Conservation (phyloP, 352 stramenopile genomes). For the Globisporangium spinosum region DNA sequence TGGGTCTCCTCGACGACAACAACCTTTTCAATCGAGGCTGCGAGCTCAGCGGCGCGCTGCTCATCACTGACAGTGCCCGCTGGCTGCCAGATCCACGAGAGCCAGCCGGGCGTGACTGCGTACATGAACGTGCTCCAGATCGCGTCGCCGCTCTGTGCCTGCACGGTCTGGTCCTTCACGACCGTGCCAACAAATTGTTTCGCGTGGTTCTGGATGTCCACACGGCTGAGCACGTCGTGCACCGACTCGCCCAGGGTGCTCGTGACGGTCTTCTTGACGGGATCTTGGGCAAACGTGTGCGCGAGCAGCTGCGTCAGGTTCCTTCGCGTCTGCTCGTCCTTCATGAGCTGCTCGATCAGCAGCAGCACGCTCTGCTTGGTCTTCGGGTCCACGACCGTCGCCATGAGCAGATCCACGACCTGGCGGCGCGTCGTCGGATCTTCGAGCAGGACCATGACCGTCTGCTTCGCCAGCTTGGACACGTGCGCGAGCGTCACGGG, state of each 20-base stretch:
- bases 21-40: slow-evolving; percentile 25
- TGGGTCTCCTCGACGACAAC: slow-evolving; percentile 26
- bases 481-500: slow-evolving; percentile 49
- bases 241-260: slow-evolving; percentile 59
- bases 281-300: slow-evolving; percentile 62
- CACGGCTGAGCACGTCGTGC: slow-evolving; percentile 71
- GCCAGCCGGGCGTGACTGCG: slow-evolving; percentile 64
- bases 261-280: slow-evolving; percentile 60
- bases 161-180: slow-evolving; percentile 79
- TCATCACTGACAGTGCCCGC: slow-evolving; percentile 4
- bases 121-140: slow-evolving; percentile 84
- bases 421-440: slow-evolving; percentile 54
- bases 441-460: slow-evolving; percentile 40
- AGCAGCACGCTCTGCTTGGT: slow-evolving; percentile 45
- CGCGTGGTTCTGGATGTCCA: slow-evolving; percentile 74
- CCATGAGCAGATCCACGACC: slow-evolving; percentile 51
- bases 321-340: slow-evolving; percentile 43
- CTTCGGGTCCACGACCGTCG: slow-evolving; percentile 42
- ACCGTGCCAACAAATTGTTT: slow-evolving; percentile 80
- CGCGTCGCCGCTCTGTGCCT: slow-evolving; percentile 70
- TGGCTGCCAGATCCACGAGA: slow-evolving; percentile 74
- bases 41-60: slow-evolving; percentile 22
- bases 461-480: slow-evolving; percentile 43
- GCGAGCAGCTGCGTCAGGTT: slow-evolving; percentile 63
- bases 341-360: slow-evolving; percentile 64